Evolutionary conservation across 768 basidiomycete genomes (phyloP), one percentile per base, ranked within the genome.

Genomic region (Punctularia strigosozonata): DNA sequence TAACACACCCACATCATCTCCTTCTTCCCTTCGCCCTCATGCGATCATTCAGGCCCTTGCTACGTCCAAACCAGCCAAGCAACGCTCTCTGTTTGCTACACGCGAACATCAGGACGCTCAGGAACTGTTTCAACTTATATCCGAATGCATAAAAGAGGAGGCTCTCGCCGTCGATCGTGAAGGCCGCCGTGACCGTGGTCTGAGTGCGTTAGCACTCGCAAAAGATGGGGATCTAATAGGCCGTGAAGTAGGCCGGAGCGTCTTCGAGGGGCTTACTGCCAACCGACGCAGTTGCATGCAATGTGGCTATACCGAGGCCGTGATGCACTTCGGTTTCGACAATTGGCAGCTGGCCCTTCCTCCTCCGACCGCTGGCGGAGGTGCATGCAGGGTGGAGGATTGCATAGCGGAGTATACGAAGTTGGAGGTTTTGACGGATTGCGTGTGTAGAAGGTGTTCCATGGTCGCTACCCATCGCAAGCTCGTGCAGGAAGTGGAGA

Each of bases 41-140:
- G 68, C 69, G 25, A 75, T 94, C 41, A 82, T 92, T 33, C 57
- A 69, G 14, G 81, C 78, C 3, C 69, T 92, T 22, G 73, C 76
- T 19, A 30, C 28, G 14, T 55, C 64, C 17, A 66, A 71, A 43
- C 62, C 70, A 25, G 57, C 65, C 24, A 71, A 70, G 36, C 71
- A 71, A 51, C 56, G 68, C 45, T 70, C 71, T 47, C 68, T 90
- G 8, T 80, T 94, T 57, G 75, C 77, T 46, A 89, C 89, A 1
- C 79, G 88, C 10, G 90, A 95, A 54, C 94, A 98, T 55, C 94
- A 98, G 62, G 94, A 98, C 55, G 94, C 94, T 4, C 94, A 98
- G 53, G 94, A 98, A 54, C 71, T 98, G n/a, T 97, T 95, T 62
- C 82, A 94, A 49, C 77, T 97, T 23, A 65, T 97, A 6, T 83